phyloP scores from a whole-genome alignment of 805 yeast genomes.

The Candida rishiriensis region DNA sequence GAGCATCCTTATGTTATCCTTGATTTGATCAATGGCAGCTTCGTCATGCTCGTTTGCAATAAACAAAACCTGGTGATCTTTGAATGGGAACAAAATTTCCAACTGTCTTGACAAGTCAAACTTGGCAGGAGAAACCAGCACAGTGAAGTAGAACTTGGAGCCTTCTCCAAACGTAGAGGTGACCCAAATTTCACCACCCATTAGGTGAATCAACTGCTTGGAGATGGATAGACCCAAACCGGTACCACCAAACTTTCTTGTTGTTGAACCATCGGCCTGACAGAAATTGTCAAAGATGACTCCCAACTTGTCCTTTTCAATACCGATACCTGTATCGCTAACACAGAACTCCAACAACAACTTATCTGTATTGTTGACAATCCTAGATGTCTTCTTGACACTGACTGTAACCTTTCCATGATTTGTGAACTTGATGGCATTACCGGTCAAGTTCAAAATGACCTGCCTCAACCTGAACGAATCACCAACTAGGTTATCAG shows the following conservation, averaged over 20 bases:
- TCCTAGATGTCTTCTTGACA: conserved; percentile 50
- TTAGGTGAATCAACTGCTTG: conserved; percentile 77
- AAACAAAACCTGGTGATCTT: conserved; percentile 63
- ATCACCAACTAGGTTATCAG: conserved; percentile 83
- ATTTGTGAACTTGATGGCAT: conserved; percentile 84
- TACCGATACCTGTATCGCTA: conserved; percentile 88
- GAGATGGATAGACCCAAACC: conserved; percentile 88
- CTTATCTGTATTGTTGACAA: conserved; percentile 39
- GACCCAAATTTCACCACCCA: conserved; percentile 96
- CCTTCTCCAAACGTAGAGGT: conserved; percentile 77
- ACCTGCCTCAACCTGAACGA: conserved; percentile 86
- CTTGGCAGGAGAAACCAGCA: conserved; percentile 69
- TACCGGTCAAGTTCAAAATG: conserved; percentile 80
- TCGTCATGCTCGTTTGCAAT: conserved; percentile 60
- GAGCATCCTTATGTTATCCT: conserved; percentile 45
- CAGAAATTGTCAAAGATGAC: conserved; percentile 86
- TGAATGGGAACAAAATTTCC: conserved; percentile 68
- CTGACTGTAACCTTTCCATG: conserved; percentile 76
- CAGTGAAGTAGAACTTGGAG: conserved; percentile 77
- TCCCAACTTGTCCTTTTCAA: conserved; percentile 78
- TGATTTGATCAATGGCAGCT: conserved; percentile 47
- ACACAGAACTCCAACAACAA: conserved; percentile 75
- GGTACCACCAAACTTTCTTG: conserved; percentile 90
- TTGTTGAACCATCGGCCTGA: conserved; percentile 92
- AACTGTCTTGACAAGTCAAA: conserved; percentile 58